phyloP scores from a whole-genome alignment of 306 rosid genomes.

The Senna tora region DNA sequence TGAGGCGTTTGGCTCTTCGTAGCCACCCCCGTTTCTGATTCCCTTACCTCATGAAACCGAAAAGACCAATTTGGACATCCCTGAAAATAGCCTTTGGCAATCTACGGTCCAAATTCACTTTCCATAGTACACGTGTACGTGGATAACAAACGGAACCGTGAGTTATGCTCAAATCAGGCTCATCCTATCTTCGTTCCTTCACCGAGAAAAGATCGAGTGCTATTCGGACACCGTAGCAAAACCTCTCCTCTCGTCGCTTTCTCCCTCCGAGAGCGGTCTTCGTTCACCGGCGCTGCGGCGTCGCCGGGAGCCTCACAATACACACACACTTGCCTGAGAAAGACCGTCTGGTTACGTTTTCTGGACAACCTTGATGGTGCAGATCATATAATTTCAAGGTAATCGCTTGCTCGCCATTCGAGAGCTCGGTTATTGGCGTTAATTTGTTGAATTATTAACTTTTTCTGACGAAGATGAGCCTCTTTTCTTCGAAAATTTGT shows the following conservation, averaged over 20 bases:
- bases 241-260: background rate
- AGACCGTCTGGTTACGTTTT: background rate
- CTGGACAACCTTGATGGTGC: background rate
- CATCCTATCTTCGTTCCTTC: background rate
- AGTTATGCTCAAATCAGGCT: background rate
- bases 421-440: background rate
- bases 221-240: conserved; percentile 11
- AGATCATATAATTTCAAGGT: conserved; percentile 11
- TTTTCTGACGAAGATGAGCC: background rate
- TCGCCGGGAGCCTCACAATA: background rate
- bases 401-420: conserved; percentile 4
- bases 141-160: background rate
- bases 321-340: too few relatives aligned
- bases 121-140: background rate
- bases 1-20: background rate
- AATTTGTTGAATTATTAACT: background rate
- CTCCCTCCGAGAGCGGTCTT: background rate
- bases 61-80: conserved; percentile 3
- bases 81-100: background rate
- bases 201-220: conserved; percentile 11
- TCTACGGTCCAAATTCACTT: background rate
- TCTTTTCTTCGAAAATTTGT: background rate
- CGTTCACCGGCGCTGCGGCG: background rate
- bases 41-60: background rate
- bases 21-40: conserved; percentile 8